Evolutionary conservation across 2,329 filamentous ascomycete species (phyloP).

Genomic region (Botrytis elliptica): DNA sequence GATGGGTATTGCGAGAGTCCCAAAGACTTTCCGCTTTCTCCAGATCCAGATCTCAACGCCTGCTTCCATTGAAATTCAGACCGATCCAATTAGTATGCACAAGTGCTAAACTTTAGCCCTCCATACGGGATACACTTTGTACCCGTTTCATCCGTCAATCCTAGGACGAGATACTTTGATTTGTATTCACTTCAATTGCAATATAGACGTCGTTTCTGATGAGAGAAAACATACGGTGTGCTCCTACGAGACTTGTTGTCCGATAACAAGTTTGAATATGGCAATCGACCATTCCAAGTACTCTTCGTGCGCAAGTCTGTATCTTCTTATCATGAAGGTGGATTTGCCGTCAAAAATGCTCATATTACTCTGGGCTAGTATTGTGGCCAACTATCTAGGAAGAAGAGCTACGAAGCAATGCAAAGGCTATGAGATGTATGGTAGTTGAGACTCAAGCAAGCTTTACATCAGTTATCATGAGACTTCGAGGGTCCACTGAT

Average conservation of each 20-base stretch:
- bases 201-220: background rate
- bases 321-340: background rate
- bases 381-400: background rate
- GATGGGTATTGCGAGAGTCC: background rate
- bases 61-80: background rate
- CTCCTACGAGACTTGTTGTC: background rate
- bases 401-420: background rate
- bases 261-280: background rate
- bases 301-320: background rate
- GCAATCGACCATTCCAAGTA: background rate
- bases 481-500: background rate
- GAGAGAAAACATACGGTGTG: background rate
- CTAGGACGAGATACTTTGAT: background rate
- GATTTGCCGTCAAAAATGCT: background rate
- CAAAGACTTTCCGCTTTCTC: background rate
- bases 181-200: background rate
- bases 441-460: background rate
- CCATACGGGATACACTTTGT: background rate
- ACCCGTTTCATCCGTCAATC: background rate
- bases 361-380: background rate
- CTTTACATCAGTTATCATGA: background rate
- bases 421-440: background rate
- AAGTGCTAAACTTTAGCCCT: background rate
- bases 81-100: background rate
- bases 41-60: too few relatives aligned